Percentiles rank a stretch among this genome's conserved stretches.
These are phyloP conservation scores for Pythium rhizo-oryzae DNA, from an alignment of 352 stramenopile genomes.

Conservation along the genomic window DNA sequence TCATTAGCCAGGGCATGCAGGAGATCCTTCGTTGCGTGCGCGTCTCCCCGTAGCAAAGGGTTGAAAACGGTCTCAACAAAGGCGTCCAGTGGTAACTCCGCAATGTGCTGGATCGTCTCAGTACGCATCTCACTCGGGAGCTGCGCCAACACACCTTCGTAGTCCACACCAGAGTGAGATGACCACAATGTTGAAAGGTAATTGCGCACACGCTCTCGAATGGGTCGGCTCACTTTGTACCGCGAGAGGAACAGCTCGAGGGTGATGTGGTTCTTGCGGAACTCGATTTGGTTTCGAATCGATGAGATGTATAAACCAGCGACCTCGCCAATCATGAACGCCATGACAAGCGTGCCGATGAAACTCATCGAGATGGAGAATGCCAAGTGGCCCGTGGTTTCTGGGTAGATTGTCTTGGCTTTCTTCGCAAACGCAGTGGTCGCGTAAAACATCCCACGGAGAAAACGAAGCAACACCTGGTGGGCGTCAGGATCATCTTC, in stretches of 20 bases:
- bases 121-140: constrained; percentile 47
- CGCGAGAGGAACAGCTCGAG: constrained; percentile 51
- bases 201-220: constrained; percentile 47
- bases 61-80: constrained; percentile 39
- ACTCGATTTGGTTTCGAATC: constrained; percentile 65
- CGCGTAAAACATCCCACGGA: constrained; percentile 58
- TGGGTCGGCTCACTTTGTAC: constrained; percentile 41
- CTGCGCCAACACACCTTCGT: constrained; percentile 53
- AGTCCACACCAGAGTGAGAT: constrained; percentile 35
- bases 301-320: constrained; percentile 70
- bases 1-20: constrained; percentile 27
- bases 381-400: constrained; percentile 35
- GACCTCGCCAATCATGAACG: constrained; percentile 75
- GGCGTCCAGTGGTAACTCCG: constrained; percentile 35
- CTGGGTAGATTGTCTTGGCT: constrained; percentile 32
- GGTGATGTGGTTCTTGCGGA: constrained; percentile 66
- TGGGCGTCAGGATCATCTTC: constrained; percentile 14
- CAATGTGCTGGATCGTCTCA: constrained; percentile 53
- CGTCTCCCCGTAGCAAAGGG: constrained; percentile 28
- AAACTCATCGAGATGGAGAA: constrained; percentile 68
- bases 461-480: constrained; percentile 32
- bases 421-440: constrained; percentile 69
- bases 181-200: constrained; percentile 66
- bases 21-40: constrained; percentile 16
- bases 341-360: constrained; percentile 51